Conservation (phyloP, 2,329 filamentous ascomycete species). For the Epichloe elymi region DNA sequence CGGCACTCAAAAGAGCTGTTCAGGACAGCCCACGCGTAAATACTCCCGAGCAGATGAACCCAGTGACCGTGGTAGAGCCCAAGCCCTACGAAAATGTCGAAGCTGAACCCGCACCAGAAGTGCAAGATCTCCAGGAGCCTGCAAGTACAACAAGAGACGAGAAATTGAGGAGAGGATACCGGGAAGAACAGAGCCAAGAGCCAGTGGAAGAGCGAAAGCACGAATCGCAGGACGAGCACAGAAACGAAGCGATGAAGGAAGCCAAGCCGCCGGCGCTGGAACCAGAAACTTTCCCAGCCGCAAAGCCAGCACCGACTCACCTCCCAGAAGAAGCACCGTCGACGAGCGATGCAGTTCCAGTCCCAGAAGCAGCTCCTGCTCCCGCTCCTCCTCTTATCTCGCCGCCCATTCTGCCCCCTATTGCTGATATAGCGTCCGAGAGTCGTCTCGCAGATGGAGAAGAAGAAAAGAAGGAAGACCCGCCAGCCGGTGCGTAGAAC, state of each 20-base stretch:
- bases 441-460: not conserved
- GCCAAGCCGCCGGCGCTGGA: not conserved
- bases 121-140: slow-evolving; percentile 20
- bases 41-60: not conserved
- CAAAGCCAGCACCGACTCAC: not conserved
- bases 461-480: slow-evolving; percentile 6
- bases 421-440: not conserved
- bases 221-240: slow-evolving; percentile 6
- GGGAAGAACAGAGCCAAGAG: slow-evolving; percentile 3
- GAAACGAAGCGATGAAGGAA: slow-evolving; percentile 1
- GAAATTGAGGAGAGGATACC: not conserved
- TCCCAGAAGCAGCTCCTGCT: not conserved
- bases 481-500: slow-evolving; percentile 8
- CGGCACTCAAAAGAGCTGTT: not conserved
- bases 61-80: not conserved
- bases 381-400: not conserved
- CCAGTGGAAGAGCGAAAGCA: slow-evolving; percentile 5
- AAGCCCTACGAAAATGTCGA: not conserved
- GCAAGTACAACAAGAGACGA: not conserved
- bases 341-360: not conserved
- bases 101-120: slow-evolving; percentile 1
- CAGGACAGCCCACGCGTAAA: not conserved
- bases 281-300: not conserved
- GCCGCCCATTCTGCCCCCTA: not conserved
- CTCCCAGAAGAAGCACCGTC: not conserved